Evolutionary conservation across 1,284 basidiomycete genomes (phyloP).

Genomic region (Heterobasidion irregulare): DNA sequence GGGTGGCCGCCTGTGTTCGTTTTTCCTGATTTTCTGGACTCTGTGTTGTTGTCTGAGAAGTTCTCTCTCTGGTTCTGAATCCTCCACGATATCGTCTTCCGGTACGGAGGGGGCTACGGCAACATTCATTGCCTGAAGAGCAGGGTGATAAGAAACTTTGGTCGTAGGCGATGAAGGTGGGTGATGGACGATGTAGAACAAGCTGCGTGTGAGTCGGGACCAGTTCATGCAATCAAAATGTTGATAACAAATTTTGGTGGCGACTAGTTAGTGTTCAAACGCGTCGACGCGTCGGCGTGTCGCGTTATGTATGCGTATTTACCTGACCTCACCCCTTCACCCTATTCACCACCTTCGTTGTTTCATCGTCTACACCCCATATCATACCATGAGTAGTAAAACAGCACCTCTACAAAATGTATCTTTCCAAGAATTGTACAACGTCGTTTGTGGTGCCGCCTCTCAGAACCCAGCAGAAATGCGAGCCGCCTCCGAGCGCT

Average conservation of each 20-base stretch:
- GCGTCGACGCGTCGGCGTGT: background rate
- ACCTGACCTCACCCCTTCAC: background rate
- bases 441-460: slow-evolving; percentile 55
- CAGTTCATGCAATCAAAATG: too few relatives aligned
- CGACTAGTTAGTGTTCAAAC: background rate
- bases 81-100: slow-evolving; percentile 38
- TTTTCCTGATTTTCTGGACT: slow-evolving; percentile 12
- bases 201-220: background rate
- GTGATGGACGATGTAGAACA: background rate
- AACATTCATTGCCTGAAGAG: background rate
- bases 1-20: background rate
- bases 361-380: slow-evolving; percentile 1
- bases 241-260: too few relatives aligned
- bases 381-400: slow-evolving; percentile 10
- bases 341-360: background rate
- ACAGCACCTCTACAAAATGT: slow-evolving; percentile 23
- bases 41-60: slow-evolving; percentile 24
- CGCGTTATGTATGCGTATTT: slow-evolving; percentile 15
- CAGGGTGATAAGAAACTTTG: background rate
- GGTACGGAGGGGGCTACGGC: too few relatives aligned
- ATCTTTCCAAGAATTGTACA: slow-evolving; percentile 53
- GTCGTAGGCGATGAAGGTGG: background rate
- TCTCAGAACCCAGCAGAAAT: slow-evolving; percentile 60
- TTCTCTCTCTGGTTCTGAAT: slow-evolving; percentile 64
- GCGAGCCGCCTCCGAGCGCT: slow-evolving; percentile 47